A percentile compares a stretch with the other conserved stretches of the same genome.
phyloP scores from a whole-genome alignment of 768 basidiomycete species.

The Boletus rubroflammeus region DNA sequence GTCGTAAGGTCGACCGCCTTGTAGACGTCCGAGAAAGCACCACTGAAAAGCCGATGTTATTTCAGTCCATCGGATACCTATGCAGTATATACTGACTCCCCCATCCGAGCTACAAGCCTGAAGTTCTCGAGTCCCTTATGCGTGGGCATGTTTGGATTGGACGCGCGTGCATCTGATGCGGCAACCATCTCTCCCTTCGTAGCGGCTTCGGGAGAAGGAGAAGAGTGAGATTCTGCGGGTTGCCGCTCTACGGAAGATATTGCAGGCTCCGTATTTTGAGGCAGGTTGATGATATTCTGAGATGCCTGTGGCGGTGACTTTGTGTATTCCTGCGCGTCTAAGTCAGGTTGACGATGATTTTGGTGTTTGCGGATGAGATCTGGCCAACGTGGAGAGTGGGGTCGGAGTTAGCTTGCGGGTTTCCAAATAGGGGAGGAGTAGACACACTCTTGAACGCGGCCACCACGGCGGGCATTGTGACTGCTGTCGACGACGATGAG shows the following conservation, averaged over 20 bases:
- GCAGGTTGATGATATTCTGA: conserved; percentile 31
- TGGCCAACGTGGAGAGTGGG: conserved; percentile 29
- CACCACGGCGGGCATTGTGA: conserved; percentile 67
- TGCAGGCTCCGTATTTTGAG: conserved; percentile 37
- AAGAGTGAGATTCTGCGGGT: conserved; percentile 28
- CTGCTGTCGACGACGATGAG: conserved; percentile 5
- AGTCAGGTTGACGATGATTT: conserved; percentile 46
- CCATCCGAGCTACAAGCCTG: conserved; percentile 81
- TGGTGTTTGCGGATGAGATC: conserved; percentile 79
- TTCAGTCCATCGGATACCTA: conserved; percentile 4
- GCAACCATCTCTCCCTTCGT: conserved; percentile 39
- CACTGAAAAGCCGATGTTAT: conserved; percentile 43
- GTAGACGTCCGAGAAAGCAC: conserved; percentile 99
- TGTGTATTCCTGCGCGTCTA: conserved; percentile 27
- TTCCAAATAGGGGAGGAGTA: conserved; percentile 1
- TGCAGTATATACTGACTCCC: conserved; percentile 63
- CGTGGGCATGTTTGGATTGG: conserved; percentile 74
- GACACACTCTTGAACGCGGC: conserved; percentile 84
- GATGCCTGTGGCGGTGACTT: conserved; percentile 16
- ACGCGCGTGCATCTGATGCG: conserved; percentile 70
- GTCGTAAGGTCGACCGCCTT: conserved; percentile 77
- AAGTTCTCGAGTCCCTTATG: conserved; percentile 84
- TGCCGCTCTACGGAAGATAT: conserved; percentile 35
- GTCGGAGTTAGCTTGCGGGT: conserved; percentile 18
- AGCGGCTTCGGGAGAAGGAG: conserved; percentile 18